Evolutionary conservation across 1,139 yeast genomes (phyloP).

Genomic region (Yamadazyma songkhlaensis): DNA sequence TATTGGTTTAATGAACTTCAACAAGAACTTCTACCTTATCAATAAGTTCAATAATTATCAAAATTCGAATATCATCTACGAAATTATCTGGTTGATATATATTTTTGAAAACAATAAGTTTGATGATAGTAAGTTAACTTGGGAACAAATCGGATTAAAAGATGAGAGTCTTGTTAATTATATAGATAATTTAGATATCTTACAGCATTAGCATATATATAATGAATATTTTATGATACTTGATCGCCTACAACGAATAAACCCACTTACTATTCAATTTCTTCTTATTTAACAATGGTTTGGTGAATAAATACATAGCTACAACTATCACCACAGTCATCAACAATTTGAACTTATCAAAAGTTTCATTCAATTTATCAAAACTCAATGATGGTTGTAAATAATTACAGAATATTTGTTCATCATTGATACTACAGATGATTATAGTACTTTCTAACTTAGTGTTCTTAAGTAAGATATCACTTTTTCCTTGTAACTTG

Average conservation of each 20-base stretch:
- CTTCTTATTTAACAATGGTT: constrained; percentile 58
- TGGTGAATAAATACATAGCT: constrained; percentile 40
- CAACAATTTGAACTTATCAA: constrained; percentile 64
- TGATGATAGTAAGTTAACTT: constrained; percentile 17
- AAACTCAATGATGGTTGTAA: constrained; percentile 82
- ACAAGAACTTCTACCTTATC: constrained; percentile 28
- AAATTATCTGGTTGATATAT: constrained; percentile 41
- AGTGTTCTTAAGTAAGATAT: constrained; percentile 58
- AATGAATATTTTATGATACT: background rate
- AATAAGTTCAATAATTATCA: constrained; percentile 37
- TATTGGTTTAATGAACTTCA: constrained; percentile 9
- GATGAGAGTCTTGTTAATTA: constrained; percentile 22
- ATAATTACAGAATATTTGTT: constrained; percentile 72
- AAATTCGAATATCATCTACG: constrained; percentile 39
- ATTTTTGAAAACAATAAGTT: constrained; percentile 18
- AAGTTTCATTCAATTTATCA: constrained; percentile 67
- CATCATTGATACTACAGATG: constrained; percentile 60
- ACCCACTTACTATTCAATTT: constrained; percentile 40
- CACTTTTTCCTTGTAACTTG: constrained; percentile 28
- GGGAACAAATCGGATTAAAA: constrained; percentile 31
- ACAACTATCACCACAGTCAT: constrained; percentile 57
- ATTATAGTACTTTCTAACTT: constrained; percentile 78
- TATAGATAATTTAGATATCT: constrained; percentile 12
- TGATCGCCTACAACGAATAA: no score
- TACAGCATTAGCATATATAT: constrained; percentile 2